Evolutionary conservation across 208 protist species (phyloP).

Genomic region (Sergeia podlipaevii): DNA sequence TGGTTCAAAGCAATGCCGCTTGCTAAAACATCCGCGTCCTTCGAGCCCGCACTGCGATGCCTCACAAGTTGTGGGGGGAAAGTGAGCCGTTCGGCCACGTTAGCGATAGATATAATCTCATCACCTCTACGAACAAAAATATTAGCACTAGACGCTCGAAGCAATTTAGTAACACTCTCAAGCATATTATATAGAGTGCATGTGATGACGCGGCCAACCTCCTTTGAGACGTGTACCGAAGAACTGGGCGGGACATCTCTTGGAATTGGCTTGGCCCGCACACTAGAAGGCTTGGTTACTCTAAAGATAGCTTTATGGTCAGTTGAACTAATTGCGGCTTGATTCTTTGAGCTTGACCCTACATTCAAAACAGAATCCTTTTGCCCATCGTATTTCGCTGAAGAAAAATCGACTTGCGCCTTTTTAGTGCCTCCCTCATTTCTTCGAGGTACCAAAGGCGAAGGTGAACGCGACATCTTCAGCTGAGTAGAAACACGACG

Average conservation of each 20-base stretch:
- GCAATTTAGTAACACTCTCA: constrained; percentile 42
- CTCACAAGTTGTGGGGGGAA: constrained; percentile 78
- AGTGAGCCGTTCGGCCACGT: constrained; percentile 53
- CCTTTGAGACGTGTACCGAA: constrained; percentile 47
- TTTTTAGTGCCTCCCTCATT: too few relatives aligned
- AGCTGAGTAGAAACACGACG: constrained; percentile 22
- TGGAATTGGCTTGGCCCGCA: constrained; percentile 34
- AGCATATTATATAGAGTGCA: constrained; percentile 80
- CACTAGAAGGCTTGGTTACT: constrained; percentile 36
- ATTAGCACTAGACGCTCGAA: constrained; percentile 50
- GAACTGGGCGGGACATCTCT: constrained; percentile 23
- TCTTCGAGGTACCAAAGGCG: background rate
- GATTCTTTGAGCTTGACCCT: background rate
- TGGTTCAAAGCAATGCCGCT: constrained; percentile 86
- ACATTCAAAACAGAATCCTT: constrained; percentile 6
- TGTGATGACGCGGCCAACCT: constrained; percentile 55
- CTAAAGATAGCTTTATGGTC: too few relatives aligned
- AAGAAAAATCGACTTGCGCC: too few relatives aligned
- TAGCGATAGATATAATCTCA: constrained; percentile 83
- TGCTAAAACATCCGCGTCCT: constrained; percentile 72
- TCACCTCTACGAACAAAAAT: constrained; percentile 74
- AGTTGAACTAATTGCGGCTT: background rate
- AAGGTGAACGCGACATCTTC: background rate
- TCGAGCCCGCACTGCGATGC: constrained; percentile 60
- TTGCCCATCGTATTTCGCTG: too few relatives aligned